Evolutionary conservation across 2,329 filamentous ascomycete species (phyloP).

Genomic region (Penicillium occitanis): DNA sequence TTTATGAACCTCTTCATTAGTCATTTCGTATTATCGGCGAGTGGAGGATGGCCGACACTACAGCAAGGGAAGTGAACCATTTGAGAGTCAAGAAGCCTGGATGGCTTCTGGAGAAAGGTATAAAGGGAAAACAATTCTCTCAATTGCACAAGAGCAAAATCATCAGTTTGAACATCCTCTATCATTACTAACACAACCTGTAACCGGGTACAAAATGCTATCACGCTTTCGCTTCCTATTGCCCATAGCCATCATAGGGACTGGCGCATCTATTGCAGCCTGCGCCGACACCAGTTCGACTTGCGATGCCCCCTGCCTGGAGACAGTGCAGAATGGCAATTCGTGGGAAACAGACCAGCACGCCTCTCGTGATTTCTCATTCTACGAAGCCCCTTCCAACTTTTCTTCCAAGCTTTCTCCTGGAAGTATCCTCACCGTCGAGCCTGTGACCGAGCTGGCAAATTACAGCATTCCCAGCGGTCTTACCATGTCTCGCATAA

Average conservation of each 20-base stretch:
- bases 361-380: constrained; percentile 12
- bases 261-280: neutral
- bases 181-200: too few relatives aligned
- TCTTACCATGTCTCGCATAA: constrained; percentile 46
- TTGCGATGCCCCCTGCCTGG: neutral
- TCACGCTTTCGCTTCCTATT: neutral
- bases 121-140: neutral
- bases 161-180: neutral
- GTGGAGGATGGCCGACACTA: neutral
- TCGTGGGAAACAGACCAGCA: constrained; percentile 15
- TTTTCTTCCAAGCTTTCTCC: constrained; percentile 14
- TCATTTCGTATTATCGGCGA: neutral
- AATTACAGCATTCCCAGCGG: constrained; percentile 17
- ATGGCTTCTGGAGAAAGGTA: neutral
- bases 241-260: neutral
- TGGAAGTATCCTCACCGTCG: constrained; percentile 10
- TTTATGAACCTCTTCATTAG: neutral
- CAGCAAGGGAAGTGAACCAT: neutral
- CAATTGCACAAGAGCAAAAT: neutral
- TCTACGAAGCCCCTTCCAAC: constrained; percentile 13
- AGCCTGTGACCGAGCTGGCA: neutral
- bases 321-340: neutral
- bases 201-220: neutral
- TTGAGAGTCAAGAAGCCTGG: neutral
- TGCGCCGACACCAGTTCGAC: neutral